Percentiles rank a stretch among this genome's conserved stretches.
Evolutionary conservation across 345 rosid species (phyloP).

Genomic region (Pugionium dolabratum): DNA sequence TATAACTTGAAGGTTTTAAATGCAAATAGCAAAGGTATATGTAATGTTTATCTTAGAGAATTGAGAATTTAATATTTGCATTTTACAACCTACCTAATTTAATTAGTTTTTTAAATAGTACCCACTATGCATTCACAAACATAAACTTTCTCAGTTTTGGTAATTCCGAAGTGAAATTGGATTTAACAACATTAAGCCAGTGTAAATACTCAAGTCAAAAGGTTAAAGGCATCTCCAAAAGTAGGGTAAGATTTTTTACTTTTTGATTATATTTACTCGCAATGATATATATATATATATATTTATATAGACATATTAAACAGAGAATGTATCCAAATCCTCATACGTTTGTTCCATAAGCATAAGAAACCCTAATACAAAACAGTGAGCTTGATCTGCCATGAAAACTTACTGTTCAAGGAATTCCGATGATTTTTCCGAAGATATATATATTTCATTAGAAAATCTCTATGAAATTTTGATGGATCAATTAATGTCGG

Average conservation of each 20-base stretch:
- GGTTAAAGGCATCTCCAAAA: not conserved
- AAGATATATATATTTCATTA: too few relatives aligned
- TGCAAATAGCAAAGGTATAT: not conserved
- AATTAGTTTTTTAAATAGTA: conserved; percentile 3
- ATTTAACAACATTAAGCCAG: not conserved
- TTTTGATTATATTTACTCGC: not conserved
- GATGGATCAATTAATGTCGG: too few relatives aligned
- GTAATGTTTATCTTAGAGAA: not conserved
- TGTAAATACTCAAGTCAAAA: not conserved
- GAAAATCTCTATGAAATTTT: too few relatives aligned
- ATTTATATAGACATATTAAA: conserved; percentile 1
- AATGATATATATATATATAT: too few relatives aligned
- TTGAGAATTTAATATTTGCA: not conserved
- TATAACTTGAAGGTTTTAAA: not conserved
- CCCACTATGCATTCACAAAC: not conserved
- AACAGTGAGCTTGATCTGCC: not conserved
- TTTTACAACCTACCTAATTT: not conserved
- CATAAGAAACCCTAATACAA: not conserved
- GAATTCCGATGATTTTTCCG: too few relatives aligned
- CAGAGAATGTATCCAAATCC: not conserved
- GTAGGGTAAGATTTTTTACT: too few relatives aligned
- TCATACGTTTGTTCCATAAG: not conserved
- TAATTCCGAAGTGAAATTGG: not conserved
- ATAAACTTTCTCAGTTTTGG: not conserved
- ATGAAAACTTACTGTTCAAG: conserved; percentile 19